Evolutionary conservation across 352 stramenopile species (phyloP).

Genomic region (Plasmopara muralis): DNA sequence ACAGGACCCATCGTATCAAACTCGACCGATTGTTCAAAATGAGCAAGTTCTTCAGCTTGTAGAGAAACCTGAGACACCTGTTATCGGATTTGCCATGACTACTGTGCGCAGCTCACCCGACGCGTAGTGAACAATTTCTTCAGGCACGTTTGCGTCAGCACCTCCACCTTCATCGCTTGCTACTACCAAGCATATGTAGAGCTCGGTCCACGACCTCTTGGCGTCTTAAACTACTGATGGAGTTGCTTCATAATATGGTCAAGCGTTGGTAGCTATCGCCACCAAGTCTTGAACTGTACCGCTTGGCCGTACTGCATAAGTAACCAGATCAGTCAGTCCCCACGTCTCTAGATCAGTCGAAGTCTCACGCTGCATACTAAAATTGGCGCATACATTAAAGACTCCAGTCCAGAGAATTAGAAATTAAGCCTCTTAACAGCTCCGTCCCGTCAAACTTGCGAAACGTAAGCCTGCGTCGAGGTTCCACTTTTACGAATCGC

Average conservation of each 20-base stretch:
- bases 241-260: background rate
- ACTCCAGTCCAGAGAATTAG: background rate
- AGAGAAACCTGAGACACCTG: no score
- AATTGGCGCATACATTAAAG: background rate
- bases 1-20: background rate
- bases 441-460: slow-evolving; percentile 1
- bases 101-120: no score
- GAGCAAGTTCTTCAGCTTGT: no score
- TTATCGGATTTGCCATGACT: no score
- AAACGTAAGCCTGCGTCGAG: background rate
- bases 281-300: background rate
- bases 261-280: background rate
- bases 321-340: no score
- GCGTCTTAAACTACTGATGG: background rate
- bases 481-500: background rate
- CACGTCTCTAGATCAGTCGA: no score
- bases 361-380: background rate
- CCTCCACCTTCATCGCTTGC: no score
- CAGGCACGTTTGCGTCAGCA: no score
- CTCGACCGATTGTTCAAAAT: no score
- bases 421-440: background rate
- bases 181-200: no score
- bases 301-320: background rate
- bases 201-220: no score
- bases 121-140: no score